phyloP scores from a whole-genome alignment of 1,284 basidiomycete species.

The Marasmius fiardii region DNA sequence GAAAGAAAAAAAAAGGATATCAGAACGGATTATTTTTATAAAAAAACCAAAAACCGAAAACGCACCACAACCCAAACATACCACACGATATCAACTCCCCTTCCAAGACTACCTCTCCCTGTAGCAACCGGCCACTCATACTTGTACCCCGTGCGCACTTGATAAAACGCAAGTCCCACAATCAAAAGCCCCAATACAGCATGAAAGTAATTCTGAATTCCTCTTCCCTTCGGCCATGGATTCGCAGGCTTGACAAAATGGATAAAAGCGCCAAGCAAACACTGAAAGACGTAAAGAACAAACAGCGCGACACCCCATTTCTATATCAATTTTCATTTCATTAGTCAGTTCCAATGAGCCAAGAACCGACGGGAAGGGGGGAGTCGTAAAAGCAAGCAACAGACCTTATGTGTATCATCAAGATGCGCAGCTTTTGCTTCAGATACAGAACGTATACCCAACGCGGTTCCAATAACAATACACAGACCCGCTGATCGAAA shows the following conservation, averaged over 20 bases:
- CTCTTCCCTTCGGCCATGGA: constrained; percentile 27
- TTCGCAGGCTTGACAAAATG: constrained; percentile 52
- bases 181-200: constrained; percentile 50
- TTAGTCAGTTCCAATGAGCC: constrained; percentile 8
- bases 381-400: not conserved
- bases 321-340: constrained; percentile 32
- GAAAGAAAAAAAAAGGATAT: not conserved
- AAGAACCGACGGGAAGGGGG: constrained; percentile 2
- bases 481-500: constrained; percentile 47
- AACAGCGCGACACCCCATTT: constrained; percentile 58
- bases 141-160: constrained; percentile 46
- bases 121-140: constrained; percentile 44
- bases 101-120: constrained; percentile 34
- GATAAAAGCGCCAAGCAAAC: constrained; percentile 52
- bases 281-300: constrained; percentile 58
- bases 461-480: constrained; percentile 45
- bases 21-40: no score
- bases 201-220: constrained; percentile 57
- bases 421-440: constrained; percentile 34
- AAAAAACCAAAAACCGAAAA: constrained; percentile 10
- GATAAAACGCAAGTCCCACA: constrained; percentile 48
- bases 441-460: constrained; percentile 47
- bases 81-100: constrained; percentile 41
- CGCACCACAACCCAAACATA: constrained; percentile 54
- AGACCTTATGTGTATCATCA: constrained; percentile 49